phyloP scores from a whole-genome alignment of 371 early-diverging fungal species.

The Dichotomocladium elegans region DNA sequence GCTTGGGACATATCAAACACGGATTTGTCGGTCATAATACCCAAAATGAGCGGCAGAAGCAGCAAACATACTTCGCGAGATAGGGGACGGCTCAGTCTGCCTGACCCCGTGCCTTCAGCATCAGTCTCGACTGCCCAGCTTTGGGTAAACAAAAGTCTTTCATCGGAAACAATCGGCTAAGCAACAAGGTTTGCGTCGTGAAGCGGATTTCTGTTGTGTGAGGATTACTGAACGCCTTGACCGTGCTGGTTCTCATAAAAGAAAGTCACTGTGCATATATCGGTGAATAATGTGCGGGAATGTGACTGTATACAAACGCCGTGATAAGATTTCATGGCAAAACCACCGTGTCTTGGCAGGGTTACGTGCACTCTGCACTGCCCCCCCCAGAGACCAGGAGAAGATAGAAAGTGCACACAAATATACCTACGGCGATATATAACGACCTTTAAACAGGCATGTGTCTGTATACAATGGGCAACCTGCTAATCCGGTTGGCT shows the following conservation, averaged over 20 bases:
- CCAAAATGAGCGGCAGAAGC: too few species aligned
- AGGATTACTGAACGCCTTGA: conserved; percentile 92
- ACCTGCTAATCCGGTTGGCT: too few species aligned
- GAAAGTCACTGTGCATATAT: too few species aligned
- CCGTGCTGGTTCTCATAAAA: too few species aligned
- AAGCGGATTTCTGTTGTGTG: conserved; percentile 59
- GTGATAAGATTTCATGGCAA: conserved; percentile 93
- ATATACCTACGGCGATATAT: conserved; percentile 82
- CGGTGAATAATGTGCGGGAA: conserved; percentile 90
- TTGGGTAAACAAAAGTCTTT: conserved; percentile 86
- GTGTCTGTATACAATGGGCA: too few species aligned
- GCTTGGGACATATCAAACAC: conserved; percentile 98
- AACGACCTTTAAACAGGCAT: too few species aligned
- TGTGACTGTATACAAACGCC: conserved; percentile 87
- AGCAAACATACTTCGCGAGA: too few species aligned
- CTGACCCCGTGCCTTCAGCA: conserved; percentile 79
- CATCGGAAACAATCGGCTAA: conserved; percentile 89
- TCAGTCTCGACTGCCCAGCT: conserved; percentile 94
- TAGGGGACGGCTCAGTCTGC: too few species aligned
- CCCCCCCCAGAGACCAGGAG: conserved; percentile 99
- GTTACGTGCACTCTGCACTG: conserved; percentile 82
- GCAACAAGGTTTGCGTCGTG: conserved; percentile 70
- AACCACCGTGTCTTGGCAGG: conserved; percentile 95
- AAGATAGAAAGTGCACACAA: conserved; percentile 60
- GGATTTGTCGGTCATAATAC: conserved; percentile 91